These are phyloP conservation scores for Aspergillus sojae DNA, from an alignment of 2,329 filamentous ascomycete genomes.

Conservation along the genomic window DNA sequence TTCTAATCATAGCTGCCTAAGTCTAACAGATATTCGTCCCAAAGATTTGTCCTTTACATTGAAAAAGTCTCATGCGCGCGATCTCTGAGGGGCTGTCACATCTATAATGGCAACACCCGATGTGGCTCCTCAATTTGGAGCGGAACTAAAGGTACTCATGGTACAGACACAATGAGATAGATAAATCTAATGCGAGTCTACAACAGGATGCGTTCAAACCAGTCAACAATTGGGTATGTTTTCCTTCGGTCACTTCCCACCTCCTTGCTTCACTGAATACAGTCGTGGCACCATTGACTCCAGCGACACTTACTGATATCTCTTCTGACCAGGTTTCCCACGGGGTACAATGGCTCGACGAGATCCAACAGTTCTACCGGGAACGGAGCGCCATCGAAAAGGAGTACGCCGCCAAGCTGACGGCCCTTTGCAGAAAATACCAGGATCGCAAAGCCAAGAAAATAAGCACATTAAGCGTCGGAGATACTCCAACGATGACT, in stretches of 20 bases:
- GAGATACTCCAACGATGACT: slow-evolving; percentile 88
- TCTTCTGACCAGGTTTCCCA: slow-evolving; percentile 63
- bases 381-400: slow-evolving; percentile 94
- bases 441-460: slow-evolving; percentile 96
- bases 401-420: slow-evolving; percentile 90
- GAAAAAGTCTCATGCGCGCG: slow-evolving; percentile 29
- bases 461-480: slow-evolving; percentile 83
- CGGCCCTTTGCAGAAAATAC: slow-evolving; percentile 88
- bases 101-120: slow-evolving; percentile 77
- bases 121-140: slow-evolving; percentile 82
- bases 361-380: slow-evolving; percentile 96
- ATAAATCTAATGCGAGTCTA: background rate
- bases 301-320: slow-evolving; percentile 13
- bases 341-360: slow-evolving; percentile 92
- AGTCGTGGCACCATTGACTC: background rate
- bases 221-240: slow-evolving; percentile 79
- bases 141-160: slow-evolving; percentile 78
- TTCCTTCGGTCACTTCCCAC: slow-evolving; percentile 13
- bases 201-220: slow-evolving; percentile 91
- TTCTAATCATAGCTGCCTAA: slow-evolving; percentile 2
- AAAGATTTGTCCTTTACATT: background rate
- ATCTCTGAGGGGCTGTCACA: slow-evolving; percentile 18
- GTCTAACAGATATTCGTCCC: slow-evolving; percentile 5
- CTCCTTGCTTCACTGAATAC: background rate
- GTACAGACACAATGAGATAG: background rate